Evolutionary conservation across 208 protist species (phyloP).

Genomic region (Trypanosoma platydactyli): DNA sequence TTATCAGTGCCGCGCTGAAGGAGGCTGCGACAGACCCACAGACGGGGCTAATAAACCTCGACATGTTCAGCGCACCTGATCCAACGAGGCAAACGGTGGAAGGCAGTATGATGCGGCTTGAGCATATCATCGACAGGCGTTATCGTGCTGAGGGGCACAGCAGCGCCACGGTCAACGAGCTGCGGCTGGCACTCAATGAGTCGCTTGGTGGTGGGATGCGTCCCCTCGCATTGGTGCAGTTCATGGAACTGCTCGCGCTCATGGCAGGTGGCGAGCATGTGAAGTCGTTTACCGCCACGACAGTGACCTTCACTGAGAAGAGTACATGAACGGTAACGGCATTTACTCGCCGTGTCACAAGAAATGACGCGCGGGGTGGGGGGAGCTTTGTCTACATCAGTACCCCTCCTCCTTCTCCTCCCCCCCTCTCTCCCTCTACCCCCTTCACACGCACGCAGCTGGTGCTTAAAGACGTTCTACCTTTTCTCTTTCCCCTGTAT

Average conservation of each 20-base stretch:
- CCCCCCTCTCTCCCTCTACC: no score
- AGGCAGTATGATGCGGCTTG: conserved; percentile 74
- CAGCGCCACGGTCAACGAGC: conserved; percentile 55
- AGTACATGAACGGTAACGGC: conserved; percentile 2
- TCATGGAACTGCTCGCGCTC: conserved; percentile 81
- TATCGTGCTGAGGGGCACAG: conserved; percentile 46
- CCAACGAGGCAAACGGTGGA: conserved; percentile 78
- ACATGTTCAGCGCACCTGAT: conserved; percentile 89
- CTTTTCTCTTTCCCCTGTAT: conserved; percentile 20
- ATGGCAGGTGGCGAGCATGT: conserved; percentile 78
- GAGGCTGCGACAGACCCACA: conserved; percentile 84
- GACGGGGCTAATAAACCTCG: conserved; percentile 88
- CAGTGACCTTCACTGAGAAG: conserved; percentile 54
- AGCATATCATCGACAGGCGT: conserved; percentile 57
- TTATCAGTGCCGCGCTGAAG: conserved; percentile 89
- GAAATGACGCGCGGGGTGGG: no score
- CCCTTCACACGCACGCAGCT: no score
- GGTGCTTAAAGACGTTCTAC: neutral
- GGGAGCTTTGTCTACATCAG: no score
- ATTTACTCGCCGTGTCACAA: neutral
- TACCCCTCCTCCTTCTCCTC: no score
- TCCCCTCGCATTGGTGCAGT: conserved; percentile 63
- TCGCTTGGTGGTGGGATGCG: conserved; percentile 39
- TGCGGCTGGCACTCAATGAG: conserved; percentile 77
- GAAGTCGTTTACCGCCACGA: conserved; percentile 66